Conservation (phyloP, 2,329 filamentous ascomycete species). For the Curvularia verruculosa region DNA sequence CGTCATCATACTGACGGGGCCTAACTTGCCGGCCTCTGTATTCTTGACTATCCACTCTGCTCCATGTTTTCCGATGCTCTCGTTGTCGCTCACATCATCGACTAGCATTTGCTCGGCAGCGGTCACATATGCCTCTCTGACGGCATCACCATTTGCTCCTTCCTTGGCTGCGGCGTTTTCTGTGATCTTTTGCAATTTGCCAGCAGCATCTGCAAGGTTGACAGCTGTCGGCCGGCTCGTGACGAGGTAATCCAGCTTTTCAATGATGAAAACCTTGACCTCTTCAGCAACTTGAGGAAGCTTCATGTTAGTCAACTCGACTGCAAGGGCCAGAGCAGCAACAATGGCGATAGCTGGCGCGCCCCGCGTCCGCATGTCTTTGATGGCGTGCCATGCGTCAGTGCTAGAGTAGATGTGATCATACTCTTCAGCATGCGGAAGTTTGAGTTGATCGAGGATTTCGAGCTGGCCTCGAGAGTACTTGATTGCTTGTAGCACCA, state of each 20-base stretch:
- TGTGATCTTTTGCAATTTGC: conserved; percentile 73
- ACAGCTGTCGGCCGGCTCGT: conserved; percentile 92
- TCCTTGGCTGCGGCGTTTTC: conserved; percentile 55
- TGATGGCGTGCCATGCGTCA: conserved; percentile 83
- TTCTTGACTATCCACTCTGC: conserved; percentile 80
- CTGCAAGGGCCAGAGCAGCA: conserved; percentile 85
- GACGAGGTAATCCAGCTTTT: conserved; percentile 83
- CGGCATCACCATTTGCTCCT: conserved; percentile 56
- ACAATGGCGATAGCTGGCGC: conserved; percentile 98
- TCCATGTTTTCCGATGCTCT: conserved; percentile 81
- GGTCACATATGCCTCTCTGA: conserved; percentile 74
- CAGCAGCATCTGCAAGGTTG: conserved; percentile 88
- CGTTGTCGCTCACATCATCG: conserved; percentile 86
- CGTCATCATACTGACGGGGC: conserved; percentile 80
- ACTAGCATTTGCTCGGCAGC: conserved; percentile 86
- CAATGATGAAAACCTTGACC: conserved; percentile 70
- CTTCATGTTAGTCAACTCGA: conserved; percentile 73
- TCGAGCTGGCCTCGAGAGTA: conserved; percentile 74
- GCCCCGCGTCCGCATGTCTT: conserved; percentile 77
- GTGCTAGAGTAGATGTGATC: conserved; percentile 72
- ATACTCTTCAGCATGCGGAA: conserved; percentile 81
- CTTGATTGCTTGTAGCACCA: conserved; percentile 76
- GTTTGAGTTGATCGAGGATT: conserved; percentile 81
- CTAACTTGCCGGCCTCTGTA: conserved; percentile 56
- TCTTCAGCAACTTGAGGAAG: conserved; percentile 63